phyloP scores from a whole-genome alignment of 306 rosid genomes.

The Citrullus amarus region DNA sequence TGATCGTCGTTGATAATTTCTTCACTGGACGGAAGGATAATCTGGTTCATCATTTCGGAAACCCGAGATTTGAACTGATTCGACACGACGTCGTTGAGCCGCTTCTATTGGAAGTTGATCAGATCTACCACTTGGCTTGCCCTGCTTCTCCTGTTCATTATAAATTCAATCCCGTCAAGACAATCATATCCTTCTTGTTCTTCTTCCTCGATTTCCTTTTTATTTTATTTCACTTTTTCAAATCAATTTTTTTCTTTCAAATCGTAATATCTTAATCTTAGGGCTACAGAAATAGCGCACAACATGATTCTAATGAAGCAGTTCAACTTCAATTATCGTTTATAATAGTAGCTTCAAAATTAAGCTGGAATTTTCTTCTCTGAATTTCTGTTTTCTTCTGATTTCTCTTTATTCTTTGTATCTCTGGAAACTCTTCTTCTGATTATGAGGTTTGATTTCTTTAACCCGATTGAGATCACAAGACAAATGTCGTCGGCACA shows the following conservation, averaged over 20 bases:
- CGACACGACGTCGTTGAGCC: conserved; percentile 92
- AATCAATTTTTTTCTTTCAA: background rate
- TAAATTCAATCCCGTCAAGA: conserved; percentile 93
- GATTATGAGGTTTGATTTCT: background rate
- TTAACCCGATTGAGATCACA: conserved; percentile 30
- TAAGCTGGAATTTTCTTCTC: background rate
- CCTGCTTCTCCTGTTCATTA: conserved; percentile 95
- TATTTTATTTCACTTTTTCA: background rate
- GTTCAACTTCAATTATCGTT: background rate
- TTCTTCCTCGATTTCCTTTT: background rate
- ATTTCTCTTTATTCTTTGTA: background rate
- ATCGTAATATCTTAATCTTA: background rate
- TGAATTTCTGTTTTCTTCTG: background rate
- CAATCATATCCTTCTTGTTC: conserved; percentile 64
- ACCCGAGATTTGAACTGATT: conserved; percentile 74
- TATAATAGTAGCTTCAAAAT: background rate
- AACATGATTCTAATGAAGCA: background rate
- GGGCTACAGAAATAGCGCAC: background rate
- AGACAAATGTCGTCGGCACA: conserved; percentile 93
- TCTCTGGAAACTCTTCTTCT: background rate
- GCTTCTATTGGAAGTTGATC: conserved; percentile 76
- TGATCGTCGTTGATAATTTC: conserved; percentile 74
- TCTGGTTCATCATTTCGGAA: conserved; percentile 55
- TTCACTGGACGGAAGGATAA: conserved; percentile 82
- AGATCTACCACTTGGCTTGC: conserved; percentile 92